Evolutionary conservation across 768 basidiomycete genomes (phyloP).

Genomic region (Strobilomyces confusus): DNA sequence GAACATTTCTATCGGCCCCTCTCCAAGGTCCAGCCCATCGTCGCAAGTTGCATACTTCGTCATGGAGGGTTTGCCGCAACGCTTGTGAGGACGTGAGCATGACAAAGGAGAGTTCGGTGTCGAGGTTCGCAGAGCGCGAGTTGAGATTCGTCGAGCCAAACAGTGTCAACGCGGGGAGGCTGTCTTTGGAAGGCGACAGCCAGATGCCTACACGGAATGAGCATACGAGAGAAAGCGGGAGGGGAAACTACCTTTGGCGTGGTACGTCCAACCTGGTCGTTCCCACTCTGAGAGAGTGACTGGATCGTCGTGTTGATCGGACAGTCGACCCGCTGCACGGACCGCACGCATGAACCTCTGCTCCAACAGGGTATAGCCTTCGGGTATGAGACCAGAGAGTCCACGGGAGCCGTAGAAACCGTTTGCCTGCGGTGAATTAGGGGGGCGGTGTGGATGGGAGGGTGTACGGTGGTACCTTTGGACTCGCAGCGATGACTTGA

Average conservation of each 20-base stretch:
- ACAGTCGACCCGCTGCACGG: constrained; percentile 39
- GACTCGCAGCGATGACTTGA: constrained; percentile 79
- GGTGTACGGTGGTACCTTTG: constrained; percentile 52
- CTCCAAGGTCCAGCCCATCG: constrained; percentile 54
- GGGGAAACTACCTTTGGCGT: constrained; percentile 77
- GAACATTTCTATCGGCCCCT: constrained; percentile 53
- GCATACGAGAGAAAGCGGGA: background rate
- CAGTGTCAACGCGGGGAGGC: constrained; percentile 66
- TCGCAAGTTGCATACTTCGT: constrained; percentile 52
- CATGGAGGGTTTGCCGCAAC: constrained; percentile 46
- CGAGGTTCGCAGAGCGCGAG: constrained; percentile 84
- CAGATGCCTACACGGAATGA: constrained; percentile 61
- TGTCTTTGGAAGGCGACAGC: constrained; percentile 57
- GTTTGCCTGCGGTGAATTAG: constrained; percentile 63
- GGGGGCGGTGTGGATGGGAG: background rate
- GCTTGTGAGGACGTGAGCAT: constrained; percentile 62
- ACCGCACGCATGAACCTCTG: constrained; percentile 76
- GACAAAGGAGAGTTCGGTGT: constrained; percentile 88
- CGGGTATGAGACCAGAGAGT: constrained; percentile 89
- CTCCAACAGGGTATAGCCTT: constrained; percentile 88
- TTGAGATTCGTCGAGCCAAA: constrained; percentile 96
- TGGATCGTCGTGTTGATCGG: constrained; percentile 33
- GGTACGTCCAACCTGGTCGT: constrained; percentile 91
- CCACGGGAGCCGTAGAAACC: constrained; percentile 91
- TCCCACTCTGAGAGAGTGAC: constrained; percentile 87